Evolutionary conservation across 2,329 filamentous ascomycete genomes (phyloP), one percentile per base, ranked within the genome.

Genomic region (Hymenoscyphus fraxineus): DNA sequence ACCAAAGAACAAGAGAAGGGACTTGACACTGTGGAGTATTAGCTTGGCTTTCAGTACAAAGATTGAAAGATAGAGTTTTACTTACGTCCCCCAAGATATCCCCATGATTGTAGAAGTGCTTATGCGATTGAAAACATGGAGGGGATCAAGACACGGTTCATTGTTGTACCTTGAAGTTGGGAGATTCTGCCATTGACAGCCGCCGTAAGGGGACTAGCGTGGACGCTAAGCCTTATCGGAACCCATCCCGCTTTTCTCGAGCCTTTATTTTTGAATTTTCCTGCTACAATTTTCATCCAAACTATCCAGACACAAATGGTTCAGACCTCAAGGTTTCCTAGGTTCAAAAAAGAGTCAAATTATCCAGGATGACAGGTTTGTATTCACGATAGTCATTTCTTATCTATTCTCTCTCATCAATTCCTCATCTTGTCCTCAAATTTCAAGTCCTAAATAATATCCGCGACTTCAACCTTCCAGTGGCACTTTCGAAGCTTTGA

Each of bases 401-500:
- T 22, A 10, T 22, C 44, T 12, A 13, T 27, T 22, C 5, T 51
- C 9, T 22, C n/a, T 27, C n/a, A 4, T 22, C n/a, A 47, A 9
- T 22, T 16, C 44, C 35, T 35, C 44, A 22, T 27, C 44, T 51
- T 12, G 44, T 51, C 44, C 12, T 51, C 44, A 5, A 6, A 51
- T 51, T 51, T n/a, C 12, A 51, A 19, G 22, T 9, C n/a, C 19
- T 19, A 19, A 51, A 10, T 9, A 12, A 15, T 44, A 44, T 7
- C n/a, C 41, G 9, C n/a, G 44, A 27, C 19, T 10, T 12, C 19
- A n/a, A 6, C 10, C 27, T 56, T 39, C 41, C 51, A 63, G 69
- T 79, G 91, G 91, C 91, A 88, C 90, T 91, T 91, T 95, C 91
- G 91, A 95, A 95, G 91, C 91, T 93, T 92, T 91, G 80, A 57